Base-by-base conservation (phyloP, 177 flowering plant genomes). In the Vitis hybrid region DNA sequence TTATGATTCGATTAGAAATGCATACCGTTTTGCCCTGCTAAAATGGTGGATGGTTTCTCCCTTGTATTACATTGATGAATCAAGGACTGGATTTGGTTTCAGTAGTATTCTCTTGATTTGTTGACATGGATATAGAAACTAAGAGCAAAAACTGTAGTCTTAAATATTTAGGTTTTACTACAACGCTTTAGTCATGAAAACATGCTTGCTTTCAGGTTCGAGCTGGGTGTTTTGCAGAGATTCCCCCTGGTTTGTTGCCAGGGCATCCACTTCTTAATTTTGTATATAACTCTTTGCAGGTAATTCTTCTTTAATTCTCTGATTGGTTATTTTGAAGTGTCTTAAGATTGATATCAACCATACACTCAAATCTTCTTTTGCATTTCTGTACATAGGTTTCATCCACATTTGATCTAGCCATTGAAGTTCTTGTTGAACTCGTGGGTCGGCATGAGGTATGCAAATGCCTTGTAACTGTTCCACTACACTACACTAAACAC, bases 371-470 rank as follows among this genome's bases (percentile, higher is more conserved):
- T 62, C 56, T 52, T 60, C 72, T 46, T 72, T 46, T 61, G 56
- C 52, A 32, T 71, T 65, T 50, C 10, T 68, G n/a, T 15, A 68
- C 51, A 11, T 72, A 90, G 98, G 93, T 85, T 74, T 67, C 85
- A 3, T 85, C 86, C 15, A 85, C 96, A 70, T 90, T 92, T 88
- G 98, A 92, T 69, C 60, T 89, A 70, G 97, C 97, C 62, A 79
- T 90, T 75, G 97, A 94, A 81, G 97, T 92, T 82, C 95, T 94
- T 56, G 82, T 84, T 72, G 97, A 94, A 80, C 90, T 94, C 65
- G 90, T 87, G 71, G 84, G 86, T 76, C 86, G 90, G 54, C 88
- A 94, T 80, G 95, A 92, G 97, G 98, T 92, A 86, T 78, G 79
- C 24, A 58, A 12, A 17, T 70, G 24, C 52, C 60, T 19, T 19